Evolutionary conservation across 108 stramenopile genomes (phyloP), one percentile per base, ranked within the genome.

Genomic region (Pseudonitzschia delicatissima): DNA sequence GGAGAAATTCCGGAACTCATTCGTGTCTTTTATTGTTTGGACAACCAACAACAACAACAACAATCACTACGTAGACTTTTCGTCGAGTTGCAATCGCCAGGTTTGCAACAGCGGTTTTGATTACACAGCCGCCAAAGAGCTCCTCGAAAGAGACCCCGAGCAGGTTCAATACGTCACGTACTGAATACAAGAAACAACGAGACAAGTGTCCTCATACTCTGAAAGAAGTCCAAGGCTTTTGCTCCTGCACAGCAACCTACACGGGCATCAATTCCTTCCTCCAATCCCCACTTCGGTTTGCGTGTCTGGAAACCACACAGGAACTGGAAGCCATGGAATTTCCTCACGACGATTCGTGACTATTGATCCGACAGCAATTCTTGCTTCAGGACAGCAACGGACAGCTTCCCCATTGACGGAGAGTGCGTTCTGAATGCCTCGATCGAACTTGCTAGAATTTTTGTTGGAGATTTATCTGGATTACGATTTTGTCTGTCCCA

Each of bases 401-500:
- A n/a, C 17, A 23, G 21, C 47, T 7, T 48, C 21, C 47, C 20
- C 20, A 48, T 48, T 21, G 47, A 23, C 2, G 47, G 47, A 2
- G 47, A 48, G 2, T 48, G 47, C 47, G 23, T 23, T 2, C 47
- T 48, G 1, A 48, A 48, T 23, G 47, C 47, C 9, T 48, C 47
- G 13, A 48, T 48, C 3, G 1, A 2, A 21, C n/a, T 23, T 48
- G 6, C 47, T 48, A 18, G 1, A 23, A 2, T 48, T 48, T 17
- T 48, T 48, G 47, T 7, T 48, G 47, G 47, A 48, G 13, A 48
- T 48, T 21, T 48, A 48, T 48, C 47, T 48, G 6, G 20, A 48
- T 48, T 17, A 48, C 17, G 47, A 48, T 17, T 48, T 48, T 48
- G 3, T 9, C 6, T 48, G 47, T 48, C 47, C 47, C 0, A 48